Conservation (phyloP, 495 filamentous ascomycete genomes). For the Bryoglossum gracile region DNA sequence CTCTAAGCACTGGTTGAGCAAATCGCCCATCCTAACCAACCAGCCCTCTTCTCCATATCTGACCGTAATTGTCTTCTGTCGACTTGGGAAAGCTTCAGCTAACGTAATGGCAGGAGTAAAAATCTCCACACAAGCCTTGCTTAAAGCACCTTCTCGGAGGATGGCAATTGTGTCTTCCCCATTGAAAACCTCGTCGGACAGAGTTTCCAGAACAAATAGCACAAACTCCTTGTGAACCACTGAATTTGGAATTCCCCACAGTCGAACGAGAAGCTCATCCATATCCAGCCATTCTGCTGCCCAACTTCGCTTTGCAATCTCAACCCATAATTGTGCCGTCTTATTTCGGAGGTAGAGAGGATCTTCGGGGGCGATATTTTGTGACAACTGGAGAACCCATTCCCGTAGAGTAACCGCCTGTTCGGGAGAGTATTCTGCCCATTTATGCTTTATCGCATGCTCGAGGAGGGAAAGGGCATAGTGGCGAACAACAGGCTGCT, state of each 20-base stretch:
- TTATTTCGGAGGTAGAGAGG: constrained; percentile 85
- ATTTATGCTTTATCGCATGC: constrained; percentile 74
- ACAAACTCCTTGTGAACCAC: constrained; percentile 73
- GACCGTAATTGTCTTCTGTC: constrained; percentile 52
- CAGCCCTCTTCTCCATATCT: constrained; percentile 79
- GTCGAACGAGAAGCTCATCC: constrained; percentile 71
- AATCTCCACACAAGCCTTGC: constrained; percentile 84
- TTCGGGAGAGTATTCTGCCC: constrained; percentile 58
- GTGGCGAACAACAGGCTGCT: constrained; percentile 77
- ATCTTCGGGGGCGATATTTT: constrained; percentile 62
- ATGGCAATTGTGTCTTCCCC: constrained; percentile 80
- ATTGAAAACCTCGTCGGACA: constrained; percentile 91
- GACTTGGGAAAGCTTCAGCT: constrained; percentile 60
- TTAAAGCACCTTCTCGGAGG: constrained; percentile 72
- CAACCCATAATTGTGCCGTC: constrained; percentile 90
- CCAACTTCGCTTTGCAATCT: constrained; percentile 91
- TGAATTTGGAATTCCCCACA: constrained; percentile 63
- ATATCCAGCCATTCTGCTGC: constrained; percentile 86
- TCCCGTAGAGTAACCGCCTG: constrained; percentile 57
- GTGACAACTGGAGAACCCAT: constrained; percentile 74
- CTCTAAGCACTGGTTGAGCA: constrained; percentile 66
- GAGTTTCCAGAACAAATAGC: constrained; percentile 76
- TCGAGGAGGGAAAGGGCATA: constrained; percentile 90
- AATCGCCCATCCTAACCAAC: constrained; percentile 67
- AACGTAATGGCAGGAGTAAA: constrained; percentile 77